Percentiles rank a stretch among this genome's conserved stretches.
Evolutionary conservation across 768 basidiomycete species (phyloP).

Genomic region (Boletus insuetus): DNA sequence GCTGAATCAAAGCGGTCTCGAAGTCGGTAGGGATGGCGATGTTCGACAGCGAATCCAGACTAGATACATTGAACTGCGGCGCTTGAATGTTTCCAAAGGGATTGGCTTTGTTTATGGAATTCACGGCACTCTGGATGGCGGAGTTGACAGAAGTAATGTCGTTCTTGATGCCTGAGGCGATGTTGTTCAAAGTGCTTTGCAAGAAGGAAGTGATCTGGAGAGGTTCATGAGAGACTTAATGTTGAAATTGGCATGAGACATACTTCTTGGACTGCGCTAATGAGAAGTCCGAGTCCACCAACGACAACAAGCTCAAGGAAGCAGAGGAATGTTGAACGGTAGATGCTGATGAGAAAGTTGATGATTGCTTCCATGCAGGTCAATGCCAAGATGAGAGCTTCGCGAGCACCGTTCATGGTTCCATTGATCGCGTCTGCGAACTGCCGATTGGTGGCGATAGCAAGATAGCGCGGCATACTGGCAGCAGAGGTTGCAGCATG

Average conservation of each 20-base stretch:
- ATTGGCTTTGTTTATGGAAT: conserved; percentile 72
- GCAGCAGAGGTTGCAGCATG: conserved; percentile 77
- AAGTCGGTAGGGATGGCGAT: conserved; percentile 79
- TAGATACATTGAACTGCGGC: conserved; percentile 74
- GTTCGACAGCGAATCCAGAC: conserved; percentile 69
- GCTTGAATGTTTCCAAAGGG: conserved; percentile 66
- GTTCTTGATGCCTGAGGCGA: conserved; percentile 71
- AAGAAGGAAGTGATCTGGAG: conserved; percentile 71
- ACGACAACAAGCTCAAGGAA: conserved; percentile 87
- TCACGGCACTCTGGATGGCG: conserved; percentile 59
- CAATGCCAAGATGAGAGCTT: conserved; percentile 66
- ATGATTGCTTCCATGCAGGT: conserved; percentile 86
- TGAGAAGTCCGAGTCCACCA: conserved; percentile 76
- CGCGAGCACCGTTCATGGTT: conserved; percentile 72
- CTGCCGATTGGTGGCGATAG: conserved; percentile 77
- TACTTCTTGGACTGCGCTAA: conserved; percentile 82
- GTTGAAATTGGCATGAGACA: conserved; percentile 21
- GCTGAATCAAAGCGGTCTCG: conserved; percentile 62
- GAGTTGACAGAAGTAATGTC: conserved; percentile 68
- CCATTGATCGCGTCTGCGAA: conserved; percentile 78
- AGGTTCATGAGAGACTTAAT: conserved; percentile 8
- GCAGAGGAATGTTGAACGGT: conserved; percentile 91
- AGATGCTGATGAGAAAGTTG: conserved; percentile 89
- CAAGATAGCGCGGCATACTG: conserved; percentile 87
- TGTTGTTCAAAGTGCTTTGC: conserved; percentile 50